A percentile compares a stretch with the other conserved stretches of the same genome.
Evolutionary conservation across 129 eudicot species (phyloP).

Genomic region (Flaveria robusta): DNA sequence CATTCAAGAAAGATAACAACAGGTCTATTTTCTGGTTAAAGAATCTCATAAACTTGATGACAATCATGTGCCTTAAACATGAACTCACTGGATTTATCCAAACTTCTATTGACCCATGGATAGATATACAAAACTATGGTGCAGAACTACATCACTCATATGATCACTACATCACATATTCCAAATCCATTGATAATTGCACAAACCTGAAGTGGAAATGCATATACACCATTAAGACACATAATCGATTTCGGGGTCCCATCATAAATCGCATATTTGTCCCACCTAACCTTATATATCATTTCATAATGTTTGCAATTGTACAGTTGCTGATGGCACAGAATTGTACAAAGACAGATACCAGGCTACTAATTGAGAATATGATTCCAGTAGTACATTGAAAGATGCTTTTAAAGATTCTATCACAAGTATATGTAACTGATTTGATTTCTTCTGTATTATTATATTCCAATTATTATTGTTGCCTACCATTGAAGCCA

Average conservation of each 20-base stretch:
- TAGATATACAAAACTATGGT: conserved; percentile 19
- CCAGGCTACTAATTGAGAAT: conserved; percentile 24
- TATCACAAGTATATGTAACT: background rate
- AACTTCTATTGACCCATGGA: background rate
- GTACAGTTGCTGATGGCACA: conserved; percentile 23
- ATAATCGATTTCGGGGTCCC: background rate
- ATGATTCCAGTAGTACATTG: conserved; percentile 22
- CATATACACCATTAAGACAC: background rate
- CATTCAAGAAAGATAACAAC: background rate
- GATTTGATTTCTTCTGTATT: conserved; percentile 21
- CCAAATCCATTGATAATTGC: conserved; percentile 3
- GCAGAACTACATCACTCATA: background rate
- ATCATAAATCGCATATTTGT: background rate
- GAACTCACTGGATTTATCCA: conserved; percentile 6
- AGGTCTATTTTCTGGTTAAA: background rate
- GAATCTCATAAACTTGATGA: background rate
- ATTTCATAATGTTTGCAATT: conserved; percentile 10
- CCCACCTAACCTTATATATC: background rate
- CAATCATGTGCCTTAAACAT: conserved; percentile 11
- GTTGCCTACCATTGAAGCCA: background rate
- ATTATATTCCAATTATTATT: conserved; percentile 7
- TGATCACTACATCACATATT: conserved; percentile 6
- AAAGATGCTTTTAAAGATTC: conserved; percentile 19
- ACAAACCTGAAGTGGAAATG: conserved; percentile 22
- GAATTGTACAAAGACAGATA: conserved; percentile 28